Conservation (phyloP, 140 eudicot genomes). For the Anethum foeniculum region DNA sequence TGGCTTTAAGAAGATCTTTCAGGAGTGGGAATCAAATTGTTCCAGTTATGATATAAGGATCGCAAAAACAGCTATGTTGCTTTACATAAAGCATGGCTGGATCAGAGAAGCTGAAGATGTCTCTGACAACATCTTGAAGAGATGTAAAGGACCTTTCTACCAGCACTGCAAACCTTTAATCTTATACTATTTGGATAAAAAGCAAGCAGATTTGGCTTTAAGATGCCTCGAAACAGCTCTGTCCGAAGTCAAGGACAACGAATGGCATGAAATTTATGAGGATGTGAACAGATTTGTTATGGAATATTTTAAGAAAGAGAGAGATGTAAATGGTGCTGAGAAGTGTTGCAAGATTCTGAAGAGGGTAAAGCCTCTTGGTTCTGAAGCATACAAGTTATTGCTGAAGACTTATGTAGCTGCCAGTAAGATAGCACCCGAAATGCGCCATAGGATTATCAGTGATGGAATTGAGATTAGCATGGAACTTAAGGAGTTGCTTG, state of each 20-base stretch:
- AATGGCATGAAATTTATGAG: slow-evolving; percentile 28
- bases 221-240: slow-evolving; percentile 43
- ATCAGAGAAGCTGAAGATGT: slow-evolving; percentile 58
- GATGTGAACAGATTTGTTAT: slow-evolving; percentile 23
- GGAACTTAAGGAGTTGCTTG: neutral
- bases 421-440: neutral
- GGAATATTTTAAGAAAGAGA: slow-evolving; percentile 34
- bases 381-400: neutral
- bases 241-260: slow-evolving; percentile 20
- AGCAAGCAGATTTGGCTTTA: slow-evolving; percentile 40
- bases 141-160: slow-evolving; percentile 35
- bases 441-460: neutral
- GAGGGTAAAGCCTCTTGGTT: no score
- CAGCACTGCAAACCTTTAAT: slow-evolving; percentile 31
- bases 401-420: neutral
- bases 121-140: slow-evolving; percentile 27
- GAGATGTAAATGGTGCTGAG: slow-evolving; percentile 52
- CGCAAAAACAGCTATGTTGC: slow-evolving; percentile 32
- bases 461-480: slow-evolving; percentile 1
- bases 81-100: slow-evolving; percentile 42
- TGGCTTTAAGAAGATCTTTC: slow-evolving; percentile 38
- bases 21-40: slow-evolving; percentile 68
- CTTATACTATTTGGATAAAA: slow-evolving; percentile 24
- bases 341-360: neutral
- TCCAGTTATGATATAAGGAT: slow-evolving; percentile 43